phyloP scores from a whole-genome alignment of 495 filamentous ascomycete genomes.

The Daldinia vernicosa region DNA sequence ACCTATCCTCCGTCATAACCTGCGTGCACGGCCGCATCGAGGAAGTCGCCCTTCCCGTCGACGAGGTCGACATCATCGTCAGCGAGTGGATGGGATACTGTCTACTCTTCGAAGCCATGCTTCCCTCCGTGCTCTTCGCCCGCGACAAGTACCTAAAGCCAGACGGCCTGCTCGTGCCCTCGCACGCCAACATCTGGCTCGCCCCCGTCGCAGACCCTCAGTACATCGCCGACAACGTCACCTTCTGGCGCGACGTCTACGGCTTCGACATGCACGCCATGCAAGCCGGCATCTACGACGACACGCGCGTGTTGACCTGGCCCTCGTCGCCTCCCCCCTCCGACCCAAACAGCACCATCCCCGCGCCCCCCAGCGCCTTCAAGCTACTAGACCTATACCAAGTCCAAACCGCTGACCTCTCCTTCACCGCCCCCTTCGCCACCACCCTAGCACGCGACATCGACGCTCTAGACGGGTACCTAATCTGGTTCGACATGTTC shows the following conservation, averaged over 20 bases:
- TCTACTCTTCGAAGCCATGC: conserved; percentile 97
- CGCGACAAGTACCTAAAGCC: conserved; percentile 88
- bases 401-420: conserved; percentile 73
- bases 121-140: conserved; percentile 94
- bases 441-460: conserved; percentile 56
- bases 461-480: conserved; percentile 75
- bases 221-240: conserved; percentile 89
- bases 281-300: conserved; percentile 81
- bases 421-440: conserved; percentile 74
- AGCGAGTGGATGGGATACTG: conserved; percentile 99
- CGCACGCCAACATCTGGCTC: conserved; percentile 88
- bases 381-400: conserved; percentile 83
- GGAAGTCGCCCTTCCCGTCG: conserved; percentile 87
- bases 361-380: conserved; percentile 78
- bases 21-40: conserved; percentile 96
- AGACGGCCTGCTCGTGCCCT: conserved; percentile 89
- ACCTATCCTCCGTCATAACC: conserved; percentile 84
- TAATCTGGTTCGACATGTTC: conserved; percentile 84
- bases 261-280: conserved; percentile 96
- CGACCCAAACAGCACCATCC: conserved; percentile 65
- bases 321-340: conserved; percentile 6
- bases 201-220: conserved; percentile 87
- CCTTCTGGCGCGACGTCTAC: conserved; percentile 98
- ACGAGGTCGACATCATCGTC: conserved; percentile 96
- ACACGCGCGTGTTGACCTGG: conserved; percentile 71